Base-by-base conservation (phyloP, 2,329 filamentous ascomycete genomes). In the Ophiostoma montium region DNA sequence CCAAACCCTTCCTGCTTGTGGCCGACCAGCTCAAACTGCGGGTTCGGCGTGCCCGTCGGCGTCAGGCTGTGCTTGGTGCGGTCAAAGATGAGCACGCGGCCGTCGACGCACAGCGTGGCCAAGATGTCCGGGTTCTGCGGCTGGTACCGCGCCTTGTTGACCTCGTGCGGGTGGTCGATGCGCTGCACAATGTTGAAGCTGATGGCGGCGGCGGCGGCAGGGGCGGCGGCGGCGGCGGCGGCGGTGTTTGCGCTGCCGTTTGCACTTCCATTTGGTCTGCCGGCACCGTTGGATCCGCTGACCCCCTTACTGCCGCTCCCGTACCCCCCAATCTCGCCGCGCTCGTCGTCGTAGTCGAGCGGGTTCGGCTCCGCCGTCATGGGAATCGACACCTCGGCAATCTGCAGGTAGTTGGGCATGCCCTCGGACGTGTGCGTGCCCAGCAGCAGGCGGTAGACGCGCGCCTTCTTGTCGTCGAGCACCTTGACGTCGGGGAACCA, bases 61-160 rank as follows among this genome's bases (percentile, higher is more conserved):
- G 82, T 71, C 50, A 82, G 78, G 45, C 83, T 82, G 63, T 96
- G 90, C 73, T 95, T 96, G 48, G 90, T 94, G 56, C 90, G 82
- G 68, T 98, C 92, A 68, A 94, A 98, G 57, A 98, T 80, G 63
- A 96, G 80, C 38, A 95, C 85, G 56, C 80, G 83, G 54, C 86
- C 85, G 63, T 95, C 86, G 8, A 86, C 79, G 55, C 86, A 88
- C 67, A 95, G 82, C 0, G 92, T 95, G 3, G 92, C 92, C 59
- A 98, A 94, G 51, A 98, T 81, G 60, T 98, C 88, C 5, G 90
- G 88, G 61, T 98, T 98, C 64, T 96, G 90, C 12, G 92, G 92
- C 66, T 95, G 89, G 63, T 96, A 96, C 57, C 92, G 82, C 15
- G 92, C 94, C 70, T 96, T 98, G 74, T 98, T 98, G 62, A 98